Evolutionary conservation across 139 green algal genomes (phyloP).

Genomic region (Coccomyxa sp.): DNA sequence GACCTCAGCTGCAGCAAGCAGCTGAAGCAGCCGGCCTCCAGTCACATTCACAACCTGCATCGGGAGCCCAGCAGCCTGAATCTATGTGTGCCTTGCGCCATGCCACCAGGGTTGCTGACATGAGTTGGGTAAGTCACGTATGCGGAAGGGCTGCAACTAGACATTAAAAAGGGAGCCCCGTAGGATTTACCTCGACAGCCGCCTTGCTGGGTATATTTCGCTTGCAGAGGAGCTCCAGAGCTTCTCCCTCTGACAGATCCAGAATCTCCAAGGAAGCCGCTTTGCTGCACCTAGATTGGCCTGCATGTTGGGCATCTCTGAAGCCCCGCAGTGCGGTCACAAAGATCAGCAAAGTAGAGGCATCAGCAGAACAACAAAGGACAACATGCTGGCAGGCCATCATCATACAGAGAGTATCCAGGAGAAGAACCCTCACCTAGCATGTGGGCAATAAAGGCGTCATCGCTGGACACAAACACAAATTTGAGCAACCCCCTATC

Average conservation of each 20-base stretch:
- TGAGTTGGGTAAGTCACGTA: too few species aligned
- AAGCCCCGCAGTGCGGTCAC: neutral
- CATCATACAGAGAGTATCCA: neutral
- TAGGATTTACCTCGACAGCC: too few species aligned
- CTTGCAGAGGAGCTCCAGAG: neutral
- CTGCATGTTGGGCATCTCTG: neutral
- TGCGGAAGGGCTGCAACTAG: too few species aligned
- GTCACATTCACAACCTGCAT: neutral
- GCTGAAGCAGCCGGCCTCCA: neutral
- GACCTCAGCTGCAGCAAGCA: neutral
- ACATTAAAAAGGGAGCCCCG: too few species aligned
- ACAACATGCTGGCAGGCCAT: neutral
- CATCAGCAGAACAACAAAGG: neutral
- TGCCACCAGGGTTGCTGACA: too few species aligned
- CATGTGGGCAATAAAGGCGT: neutral
- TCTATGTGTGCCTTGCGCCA: too few species aligned
- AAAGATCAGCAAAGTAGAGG: neutral
- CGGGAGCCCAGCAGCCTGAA: too few species aligned
- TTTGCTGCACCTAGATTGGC: neutral
- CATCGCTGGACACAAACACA: constrained; percentile 1
- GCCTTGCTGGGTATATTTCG: neutral
- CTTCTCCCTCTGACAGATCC: neutral
- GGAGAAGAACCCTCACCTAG: neutral
- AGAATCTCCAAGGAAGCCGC: neutral
- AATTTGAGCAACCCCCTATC: neutral